Evolutionary conservation across 108 stramenopile species (phyloP).

Genomic region (Nitzschia sp.): DNA sequence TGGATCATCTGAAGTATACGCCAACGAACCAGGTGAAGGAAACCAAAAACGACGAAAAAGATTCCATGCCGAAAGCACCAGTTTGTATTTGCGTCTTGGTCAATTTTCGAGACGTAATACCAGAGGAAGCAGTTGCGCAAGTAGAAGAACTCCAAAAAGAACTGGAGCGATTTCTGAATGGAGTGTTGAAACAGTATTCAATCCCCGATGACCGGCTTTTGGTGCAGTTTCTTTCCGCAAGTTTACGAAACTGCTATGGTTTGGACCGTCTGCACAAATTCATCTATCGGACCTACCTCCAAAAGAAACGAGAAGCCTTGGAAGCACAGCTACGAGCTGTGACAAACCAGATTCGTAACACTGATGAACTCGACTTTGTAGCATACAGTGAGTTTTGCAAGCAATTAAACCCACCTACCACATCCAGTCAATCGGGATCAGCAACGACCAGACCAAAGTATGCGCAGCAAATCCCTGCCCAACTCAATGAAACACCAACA

Average conservation of each 20-base stretch:
- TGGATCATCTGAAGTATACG: constrained; percentile 15
- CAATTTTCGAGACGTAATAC: constrained; percentile 53
- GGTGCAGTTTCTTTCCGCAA: constrained; percentile 7
- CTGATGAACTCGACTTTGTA: neutral
- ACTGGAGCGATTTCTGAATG: neutral
- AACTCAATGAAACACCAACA: neutral
- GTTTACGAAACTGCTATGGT: constrained; percentile 54
- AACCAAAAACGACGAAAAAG: constrained; percentile 21
- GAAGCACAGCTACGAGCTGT: constrained; percentile 30
- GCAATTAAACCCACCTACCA: neutral
- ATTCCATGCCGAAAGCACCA: neutral
- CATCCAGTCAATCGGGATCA: neutral
- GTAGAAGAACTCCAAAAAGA: neutral
- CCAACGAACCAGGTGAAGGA: neutral
- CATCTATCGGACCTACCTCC: constrained; percentile 54
- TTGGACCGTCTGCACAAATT: constrained; percentile 47
- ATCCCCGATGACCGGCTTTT: constrained; percentile 5
- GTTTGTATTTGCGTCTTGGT: constrained; percentile 44
- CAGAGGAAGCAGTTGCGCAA: constrained; percentile 11
- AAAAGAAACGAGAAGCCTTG: constrained; percentile 31
- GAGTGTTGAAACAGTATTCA: neutral
- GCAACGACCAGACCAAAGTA: neutral
- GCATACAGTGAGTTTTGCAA: constrained; percentile 16
- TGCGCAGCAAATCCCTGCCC: neutral
- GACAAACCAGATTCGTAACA: neutral